A percentile compares a stretch with the other conserved stretches of the same genome.
Conservation (phyloP, 495 filamentous ascomycete genomes). For the Hypoxylon rickii region DNA sequence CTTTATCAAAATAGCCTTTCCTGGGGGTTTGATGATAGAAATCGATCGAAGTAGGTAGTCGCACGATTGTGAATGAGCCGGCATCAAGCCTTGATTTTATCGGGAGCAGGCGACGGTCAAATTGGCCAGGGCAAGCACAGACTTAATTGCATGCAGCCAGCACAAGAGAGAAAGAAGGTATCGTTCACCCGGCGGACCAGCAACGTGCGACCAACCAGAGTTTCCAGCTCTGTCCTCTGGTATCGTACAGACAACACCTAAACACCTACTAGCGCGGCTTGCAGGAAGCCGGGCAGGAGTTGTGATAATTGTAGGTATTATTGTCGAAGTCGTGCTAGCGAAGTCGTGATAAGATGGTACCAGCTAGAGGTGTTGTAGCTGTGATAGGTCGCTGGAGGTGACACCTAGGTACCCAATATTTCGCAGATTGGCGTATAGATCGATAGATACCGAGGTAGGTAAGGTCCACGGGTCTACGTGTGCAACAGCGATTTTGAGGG, state of each 20-base stretch:
- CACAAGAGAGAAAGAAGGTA: conserved; percentile 7
- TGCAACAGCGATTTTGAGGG: no score
- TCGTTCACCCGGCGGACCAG: conserved; percentile 14
- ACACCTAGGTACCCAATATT: background rate
- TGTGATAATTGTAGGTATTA: conserved; percentile 14
- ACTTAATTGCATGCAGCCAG: conserved; percentile 13
- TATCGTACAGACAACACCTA: background rate
- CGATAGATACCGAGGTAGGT: conserved; percentile 20
- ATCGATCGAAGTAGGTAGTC: no score
- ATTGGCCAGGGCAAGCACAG: conserved; percentile 8
- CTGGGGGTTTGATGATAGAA: no score
- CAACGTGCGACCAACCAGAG: conserved; percentile 25
- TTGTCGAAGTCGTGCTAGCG: conserved; percentile 11
- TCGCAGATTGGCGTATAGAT: conserved; percentile 3
- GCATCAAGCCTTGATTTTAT: conserved; percentile 22
- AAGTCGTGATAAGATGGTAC: conserved; percentile 13
- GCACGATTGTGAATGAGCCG: conserved; percentile 3
- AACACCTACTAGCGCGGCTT: no score
- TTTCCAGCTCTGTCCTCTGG: conserved; percentile 3
- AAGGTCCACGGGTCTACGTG: conserved; percentile 5
- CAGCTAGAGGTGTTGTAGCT: no score
- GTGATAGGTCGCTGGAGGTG: background rate
- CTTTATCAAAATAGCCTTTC: no score
- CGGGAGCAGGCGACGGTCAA: background rate
- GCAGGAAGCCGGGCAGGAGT: conserved; percentile 6